phyloP scores from a whole-genome alignment of 495 filamentous ascomycete species.

The Pseudotulostoma volvatum region DNA sequence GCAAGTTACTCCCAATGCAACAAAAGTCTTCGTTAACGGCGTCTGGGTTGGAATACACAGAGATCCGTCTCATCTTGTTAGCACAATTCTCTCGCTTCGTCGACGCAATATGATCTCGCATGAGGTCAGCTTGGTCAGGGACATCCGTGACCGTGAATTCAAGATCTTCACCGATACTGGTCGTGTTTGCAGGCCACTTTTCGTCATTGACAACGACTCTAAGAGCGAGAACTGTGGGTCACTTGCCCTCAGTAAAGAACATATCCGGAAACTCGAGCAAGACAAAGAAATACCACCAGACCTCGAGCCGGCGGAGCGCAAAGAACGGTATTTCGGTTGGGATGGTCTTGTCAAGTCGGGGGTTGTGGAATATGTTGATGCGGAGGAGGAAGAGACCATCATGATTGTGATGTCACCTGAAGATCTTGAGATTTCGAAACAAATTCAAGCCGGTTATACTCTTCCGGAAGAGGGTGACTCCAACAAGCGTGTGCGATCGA shows the following conservation, averaged over 20 bases:
- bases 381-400: constrained; percentile 92
- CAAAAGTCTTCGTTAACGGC: constrained; percentile 95
- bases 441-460: constrained; percentile 47
- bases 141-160: constrained; percentile 93
- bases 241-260: constrained; percentile 67
- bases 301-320: constrained; percentile 37
- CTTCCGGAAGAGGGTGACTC: constrained; percentile 41
- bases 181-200: constrained; percentile 81
- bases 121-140: constrained; percentile 83
- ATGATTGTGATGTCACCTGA: constrained; percentile 99
- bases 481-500: constrained; percentile 73
- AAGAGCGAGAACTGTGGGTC: constrained; percentile 54
- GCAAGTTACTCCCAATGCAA: constrained; percentile 70
- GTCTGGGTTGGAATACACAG: constrained; percentile 86
- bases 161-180: constrained; percentile 97
- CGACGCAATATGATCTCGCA: constrained; percentile 61
- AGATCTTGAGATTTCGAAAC: constrained; percentile 60
- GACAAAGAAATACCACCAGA: constrained; percentile 46
- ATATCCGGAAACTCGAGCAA: constrained; percentile 49
- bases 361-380: constrained; percentile 87
- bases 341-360: constrained; percentile 63
- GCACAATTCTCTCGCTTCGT: constrained; percentile 58
- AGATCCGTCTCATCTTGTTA: constrained; percentile 65
- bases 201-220: constrained; percentile 67
- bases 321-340: constrained; percentile 67